Base-by-base conservation (phyloP, 2,329 filamentous ascomycete genomes). In the Cladophialophora carrionii region DNA sequence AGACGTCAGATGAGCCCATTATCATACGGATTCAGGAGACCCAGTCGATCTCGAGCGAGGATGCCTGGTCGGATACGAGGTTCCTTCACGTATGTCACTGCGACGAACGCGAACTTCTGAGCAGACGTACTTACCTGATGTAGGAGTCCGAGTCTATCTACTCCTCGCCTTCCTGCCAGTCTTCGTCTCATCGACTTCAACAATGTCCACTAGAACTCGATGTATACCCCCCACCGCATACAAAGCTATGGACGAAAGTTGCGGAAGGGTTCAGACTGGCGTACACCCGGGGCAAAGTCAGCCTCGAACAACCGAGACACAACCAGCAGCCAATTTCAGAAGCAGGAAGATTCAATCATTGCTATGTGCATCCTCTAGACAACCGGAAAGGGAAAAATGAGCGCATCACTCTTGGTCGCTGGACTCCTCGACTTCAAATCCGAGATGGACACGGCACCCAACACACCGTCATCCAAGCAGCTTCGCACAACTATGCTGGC, bases 401-500 rank as follows among this genome's bases (percentile, higher is more conserved):
- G 32, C 57, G 62, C 32, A 51, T 64, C 14, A 32, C 57, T 17
- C 43, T 60, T 7, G 49, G 49, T 6, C 49, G 58, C 1, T 43
- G 57, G 34, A n/a, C 22, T 46, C 49, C 57, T 14, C 31, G 37
- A n/a, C 41, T 57, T 20, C 43, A 46, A 37, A 46, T 64, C 7
- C 48, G 26, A 26, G 51, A 64, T 9, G 57, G 57, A 3, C 31
- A 32, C 17, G 62, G 58, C 0, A 57, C 43, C 4, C 17, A 14
- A 32, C 56, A 61, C 46, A 46, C 20, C 7, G 62, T 64, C n/a
- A 64, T 64, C 48, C 57, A 64, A 48, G 57, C 62, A 10, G 57
- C 62, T 2, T 64, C 62, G 3, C 62, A 64, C 49, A 64, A 64
- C 58, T 64, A 64, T 51, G 57, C 57, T 12, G 62, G 62, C 41